These are phyloP conservation scores for Colletotrichum tropicicola DNA, from an alignment of 2,329 filamentous ascomycete species.

Conservation along the genomic window DNA sequence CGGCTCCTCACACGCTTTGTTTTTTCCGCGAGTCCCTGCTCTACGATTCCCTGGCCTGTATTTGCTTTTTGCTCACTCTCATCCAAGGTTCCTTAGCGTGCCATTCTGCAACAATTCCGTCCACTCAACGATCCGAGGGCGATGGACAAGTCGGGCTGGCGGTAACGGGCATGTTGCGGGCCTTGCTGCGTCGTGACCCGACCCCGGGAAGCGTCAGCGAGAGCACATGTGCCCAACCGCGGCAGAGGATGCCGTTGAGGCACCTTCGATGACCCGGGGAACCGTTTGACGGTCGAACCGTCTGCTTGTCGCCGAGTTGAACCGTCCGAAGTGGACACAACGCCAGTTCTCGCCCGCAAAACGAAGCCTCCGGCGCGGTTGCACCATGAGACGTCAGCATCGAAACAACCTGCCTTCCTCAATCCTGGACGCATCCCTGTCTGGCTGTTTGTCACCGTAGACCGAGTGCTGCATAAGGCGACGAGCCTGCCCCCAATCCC, in stretches of 20 bases:
- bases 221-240: background rate
- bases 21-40: constrained; percentile 3
- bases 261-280: too few species aligned
- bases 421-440: background rate
- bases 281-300: background rate
- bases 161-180: background rate
- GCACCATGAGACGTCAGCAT: constrained; percentile 9
- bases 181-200: background rate
- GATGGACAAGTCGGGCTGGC: background rate
- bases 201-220: background rate
- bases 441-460: background rate
- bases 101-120: constrained; percentile 27
- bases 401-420: background rate
- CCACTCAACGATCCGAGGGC: constrained; percentile 6
- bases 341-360: background rate
- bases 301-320: background rate
- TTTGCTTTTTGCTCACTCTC: constrained; percentile 12
- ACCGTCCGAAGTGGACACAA: background rate
- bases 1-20: constrained; percentile 14
- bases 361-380: background rate
- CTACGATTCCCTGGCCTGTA: background rate
- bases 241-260: background rate
- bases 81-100: constrained; percentile 16
- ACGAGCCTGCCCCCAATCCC: constrained; percentile 11
- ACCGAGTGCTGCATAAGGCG: background rate